Percentiles rank a stretch among this genome's conserved stretches.
Conservation (phyloP, 2,329 filamentous ascomycete species). For the Coniochaeta ligniaria region DNA sequence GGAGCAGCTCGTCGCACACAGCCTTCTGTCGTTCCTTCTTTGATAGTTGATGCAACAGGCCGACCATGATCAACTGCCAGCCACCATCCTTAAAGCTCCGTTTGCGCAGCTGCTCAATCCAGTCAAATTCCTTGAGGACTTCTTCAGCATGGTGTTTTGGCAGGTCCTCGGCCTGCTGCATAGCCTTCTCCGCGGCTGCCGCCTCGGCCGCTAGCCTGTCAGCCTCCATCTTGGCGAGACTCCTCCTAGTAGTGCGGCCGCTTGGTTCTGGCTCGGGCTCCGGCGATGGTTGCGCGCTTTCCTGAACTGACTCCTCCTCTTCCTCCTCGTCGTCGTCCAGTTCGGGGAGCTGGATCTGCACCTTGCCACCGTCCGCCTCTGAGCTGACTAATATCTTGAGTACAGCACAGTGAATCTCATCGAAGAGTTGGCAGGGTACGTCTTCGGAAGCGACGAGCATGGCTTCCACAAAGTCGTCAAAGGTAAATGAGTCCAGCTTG, state of each 20-base stretch:
- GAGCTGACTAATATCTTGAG: conserved; percentile 78
- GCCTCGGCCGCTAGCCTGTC: conserved; percentile 58
- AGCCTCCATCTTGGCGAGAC: conserved; percentile 73
- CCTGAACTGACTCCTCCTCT: conserved; percentile 53
- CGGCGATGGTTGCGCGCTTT: conserved; percentile 45
- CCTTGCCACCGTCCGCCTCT: conserved; percentile 67
- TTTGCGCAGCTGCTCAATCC: conserved; percentile 77
- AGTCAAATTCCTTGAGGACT: conserved; percentile 66
- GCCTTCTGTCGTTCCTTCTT: conserved; percentile 62
- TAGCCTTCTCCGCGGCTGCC: conserved; percentile 44
- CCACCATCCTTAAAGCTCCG: conserved; percentile 83
- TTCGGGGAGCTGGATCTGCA: conserved; percentile 72
- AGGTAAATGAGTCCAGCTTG: conserved; percentile 91
- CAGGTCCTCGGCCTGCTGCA: conserved; percentile 35
- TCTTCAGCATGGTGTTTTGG: conserved; percentile 66
- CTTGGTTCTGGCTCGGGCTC: conserved; percentile 64
- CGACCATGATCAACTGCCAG: conserved; percentile 87
- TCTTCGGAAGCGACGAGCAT: conserved; percentile 71
- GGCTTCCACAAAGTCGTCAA: conserved; percentile 90
- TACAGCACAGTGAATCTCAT: conserved; percentile 86
- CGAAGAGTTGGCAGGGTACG: conserved; percentile 73
- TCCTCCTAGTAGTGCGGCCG: conserved; percentile 74
- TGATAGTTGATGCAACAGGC: conserved; percentile 77
- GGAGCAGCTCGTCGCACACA: conserved; percentile 72
- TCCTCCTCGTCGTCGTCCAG: conserved; percentile 64